These are phyloP conservation scores for Phoenix roebelenii DNA, from an alignment of 176 grass and related monocot genomes.

Conservation along the genomic window DNA sequence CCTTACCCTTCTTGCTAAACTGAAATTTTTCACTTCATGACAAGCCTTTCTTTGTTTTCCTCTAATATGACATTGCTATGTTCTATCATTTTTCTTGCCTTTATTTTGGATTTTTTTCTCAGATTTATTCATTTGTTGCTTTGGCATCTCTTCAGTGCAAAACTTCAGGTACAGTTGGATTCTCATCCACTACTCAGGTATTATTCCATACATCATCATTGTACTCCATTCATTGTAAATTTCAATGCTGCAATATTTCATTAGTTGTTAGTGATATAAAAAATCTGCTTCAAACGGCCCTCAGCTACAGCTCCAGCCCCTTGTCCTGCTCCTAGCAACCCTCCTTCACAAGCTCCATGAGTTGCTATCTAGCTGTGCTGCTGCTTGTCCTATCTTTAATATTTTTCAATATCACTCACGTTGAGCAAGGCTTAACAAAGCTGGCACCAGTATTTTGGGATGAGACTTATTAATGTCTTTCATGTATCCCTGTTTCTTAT, in stretches of 20 bases:
- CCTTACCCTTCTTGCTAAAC: no score
- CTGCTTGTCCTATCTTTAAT: not conserved
- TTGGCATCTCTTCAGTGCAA: slow-evolving; percentile 44
- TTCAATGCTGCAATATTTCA: no score
- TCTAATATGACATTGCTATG: no score
- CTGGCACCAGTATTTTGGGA: no score
- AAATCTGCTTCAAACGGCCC: slow-evolving; percentile 37
- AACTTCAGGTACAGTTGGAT: slow-evolving; percentile 51
- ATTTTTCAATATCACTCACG: no score
- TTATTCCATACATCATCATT: not conserved
- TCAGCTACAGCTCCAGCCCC: slow-evolving; percentile 15
- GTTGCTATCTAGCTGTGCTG: slow-evolving; percentile 11
- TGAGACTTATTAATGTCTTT: no score
- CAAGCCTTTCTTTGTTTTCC: no score
- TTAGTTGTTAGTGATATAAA: not conserved
- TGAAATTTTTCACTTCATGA: no score
- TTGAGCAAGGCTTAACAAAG: no score
- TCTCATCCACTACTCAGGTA: slow-evolving; percentile 65
- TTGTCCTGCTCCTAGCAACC: slow-evolving; percentile 32
- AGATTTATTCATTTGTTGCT: not conserved
- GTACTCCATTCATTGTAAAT: no score
- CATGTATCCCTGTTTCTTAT: not conserved
- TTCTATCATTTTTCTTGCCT: not conserved
- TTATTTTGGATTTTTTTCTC: not conserved
- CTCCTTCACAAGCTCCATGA: slow-evolving; percentile 42